Evolutionary conservation across 257 asterid genomes (phyloP), one percentile per base, ranked within the genome.

Genomic region (Prunella vulgaris): DNA sequence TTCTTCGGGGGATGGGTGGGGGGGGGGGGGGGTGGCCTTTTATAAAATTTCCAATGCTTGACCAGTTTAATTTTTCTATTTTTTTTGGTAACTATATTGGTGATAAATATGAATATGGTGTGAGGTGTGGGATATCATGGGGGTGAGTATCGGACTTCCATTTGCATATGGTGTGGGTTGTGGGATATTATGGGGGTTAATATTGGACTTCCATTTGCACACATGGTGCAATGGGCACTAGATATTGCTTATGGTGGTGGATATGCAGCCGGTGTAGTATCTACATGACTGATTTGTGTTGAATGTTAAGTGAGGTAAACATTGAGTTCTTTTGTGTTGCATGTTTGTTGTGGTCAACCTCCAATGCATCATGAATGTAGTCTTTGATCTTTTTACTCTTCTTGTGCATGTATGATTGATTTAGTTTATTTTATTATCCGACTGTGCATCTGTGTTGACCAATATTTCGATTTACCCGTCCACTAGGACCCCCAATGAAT

Each of bases 301-400:
- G 15, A 42, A 59, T 51, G 40, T 61, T 48, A 30, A 28, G 69
- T 60, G 68, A 14, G 62, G 40, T 64, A 17, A 20, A 54, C 60
- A 18, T 17, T 33, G 24, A 24, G 67, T 49, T 44, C 14, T 64
- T 30, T 66, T 58, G 53, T 33, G 28, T 72, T 73, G 78, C 81
- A 33, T 69, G 71, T 68, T 65, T 61, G 60, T 44, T 32, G 32
- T 28, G 28, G 62, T 35, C 17, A 28, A 51, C 35, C 25, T 32
- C 35, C 17, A 10, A 66, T 30, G 37, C 62, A 28, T 18, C 51
- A 33, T 52, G 46, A 44, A 54, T 57, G 56, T 27, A 59, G 51
- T 18, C 18, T 20, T n/a, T n/a, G n/a, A n/a, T n/a, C n/a, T n/a
- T 52, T 17, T 69, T 65, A 44, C 12, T 25, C 27, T 65, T 68